Evolutionary conservation across 1,284 basidiomycete genomes (phyloP), one percentile per base, ranked within the genome.

Genomic region (Irpex sp.): DNA sequence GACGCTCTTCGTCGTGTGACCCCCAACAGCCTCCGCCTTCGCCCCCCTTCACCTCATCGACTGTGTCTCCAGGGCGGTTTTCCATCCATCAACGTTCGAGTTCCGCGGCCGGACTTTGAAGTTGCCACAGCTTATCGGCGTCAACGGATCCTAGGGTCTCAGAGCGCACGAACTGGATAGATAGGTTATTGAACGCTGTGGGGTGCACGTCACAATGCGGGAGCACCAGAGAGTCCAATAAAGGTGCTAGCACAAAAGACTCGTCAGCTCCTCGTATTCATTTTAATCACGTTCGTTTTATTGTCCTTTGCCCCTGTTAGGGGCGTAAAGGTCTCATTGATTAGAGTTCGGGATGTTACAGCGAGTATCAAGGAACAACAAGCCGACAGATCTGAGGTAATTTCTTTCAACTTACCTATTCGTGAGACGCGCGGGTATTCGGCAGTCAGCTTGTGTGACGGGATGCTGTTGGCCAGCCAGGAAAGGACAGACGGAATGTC

Each of bases 151-250:
- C 70, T 55, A 77, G 67, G 46, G 63, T 57, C 17, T 69, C 67
- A 39, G 67, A 31, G 51, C 68, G 68, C 63, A 81, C 72, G 71
- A 77, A 83, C 71, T 90, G 89, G 0, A 87, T 76, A 21, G 86
- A 79, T 43, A 81, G 83, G 71, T 81, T 88, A 71, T 85, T 89
- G 77, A 92, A 91, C n/a, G 88, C 88, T 36, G 82, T 81, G 26
- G 85, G 81, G 76, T 81, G 84, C 9, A 73, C 64, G 26, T 68
- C 66, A 39, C 82, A 84, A 50, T 72, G 66, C 65, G 85, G 85
- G 58, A 91, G 76, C 19, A 78, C 73, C 26, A 72, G 73, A 67
- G 75, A 79, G 53, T 77, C 72, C 51, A 87, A 71, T 64, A 79
- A 70, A 53, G 80, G 82, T 17, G 75, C 85, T 88, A 61, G n/a